Conservation (phyloP, 768 basidiomycete species). For the Pleurotus sapidus region DNA sequence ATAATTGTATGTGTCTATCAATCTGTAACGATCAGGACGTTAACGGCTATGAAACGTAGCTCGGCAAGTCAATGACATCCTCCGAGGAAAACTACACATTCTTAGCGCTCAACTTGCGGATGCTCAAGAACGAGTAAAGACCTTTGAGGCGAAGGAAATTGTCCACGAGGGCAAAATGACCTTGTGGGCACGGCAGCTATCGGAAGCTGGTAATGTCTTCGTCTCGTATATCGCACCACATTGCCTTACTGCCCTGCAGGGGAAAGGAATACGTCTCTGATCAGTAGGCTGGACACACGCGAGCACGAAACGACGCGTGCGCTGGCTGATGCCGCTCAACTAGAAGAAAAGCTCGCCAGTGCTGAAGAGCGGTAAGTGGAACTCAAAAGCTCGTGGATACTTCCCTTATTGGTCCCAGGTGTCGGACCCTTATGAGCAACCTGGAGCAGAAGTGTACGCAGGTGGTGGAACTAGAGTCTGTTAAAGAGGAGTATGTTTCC, state of each 20-base stretch:
- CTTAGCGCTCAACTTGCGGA: conserved; percentile 10
- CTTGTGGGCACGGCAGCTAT: neutral
- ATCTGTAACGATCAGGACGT: no score
- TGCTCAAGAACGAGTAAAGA: conserved; percentile 9
- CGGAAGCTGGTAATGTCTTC: neutral
- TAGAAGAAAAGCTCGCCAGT: neutral
- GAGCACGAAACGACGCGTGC: neutral
- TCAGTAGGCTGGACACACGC: neutral
- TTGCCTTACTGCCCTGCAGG: neutral
- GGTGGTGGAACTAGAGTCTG: neutral
- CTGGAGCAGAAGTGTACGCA: neutral
- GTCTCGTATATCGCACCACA: neutral
- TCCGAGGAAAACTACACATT: conserved; percentile 9
- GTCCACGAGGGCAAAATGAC: neutral
- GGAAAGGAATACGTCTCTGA: neutral
- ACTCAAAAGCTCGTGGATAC: neutral
- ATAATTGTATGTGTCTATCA: neutral
- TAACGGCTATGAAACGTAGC: neutral
- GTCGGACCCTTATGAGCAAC: neutral
- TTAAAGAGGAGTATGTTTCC: neutral
- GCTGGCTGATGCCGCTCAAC: conserved; percentile 3
- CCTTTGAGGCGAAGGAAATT: conserved; percentile 11
- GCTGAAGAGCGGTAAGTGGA: neutral
- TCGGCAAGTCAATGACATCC: conserved; percentile 11
- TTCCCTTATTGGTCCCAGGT: neutral